A percentile compares a stretch with the other conserved stretches of the same genome.
These are phyloP conservation scores for Vaccinium macrocarpon DNA, from an alignment of 148 eudicot genomes.

Conservation along the genomic window DNA sequence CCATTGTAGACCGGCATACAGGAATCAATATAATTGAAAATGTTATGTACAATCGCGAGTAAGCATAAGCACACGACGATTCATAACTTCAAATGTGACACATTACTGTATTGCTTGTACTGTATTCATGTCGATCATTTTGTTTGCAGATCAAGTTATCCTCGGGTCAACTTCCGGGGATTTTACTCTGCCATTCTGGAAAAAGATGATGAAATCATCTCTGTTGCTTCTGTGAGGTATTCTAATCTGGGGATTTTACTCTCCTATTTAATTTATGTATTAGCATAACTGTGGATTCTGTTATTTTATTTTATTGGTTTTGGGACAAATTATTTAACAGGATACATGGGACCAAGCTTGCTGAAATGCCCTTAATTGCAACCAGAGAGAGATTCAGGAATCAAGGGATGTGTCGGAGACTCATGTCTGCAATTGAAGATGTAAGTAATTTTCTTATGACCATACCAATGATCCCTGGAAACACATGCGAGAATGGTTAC, in stretches of 20 bases:
- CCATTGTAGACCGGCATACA: constrained; percentile 39
- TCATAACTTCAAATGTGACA: not conserved
- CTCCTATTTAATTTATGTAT: not conserved
- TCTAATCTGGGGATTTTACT: no score
- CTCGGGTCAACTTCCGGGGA: constrained; percentile 44
- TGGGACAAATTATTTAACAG: constrained; percentile 21
- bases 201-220: constrained; percentile 31
- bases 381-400: constrained; percentile 31
- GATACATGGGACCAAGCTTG: constrained; percentile 41
- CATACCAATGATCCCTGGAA: not conserved
- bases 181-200: constrained; percentile 55
- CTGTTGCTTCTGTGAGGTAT: constrained; percentile 64
- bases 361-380: constrained; percentile 61
- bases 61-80: constrained; percentile 19
- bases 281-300: not conserved
- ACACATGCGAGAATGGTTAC: no score
- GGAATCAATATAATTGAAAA: constrained; percentile 32
- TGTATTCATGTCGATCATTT: not conserved
- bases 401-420: constrained; percentile 35
- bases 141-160: constrained; percentile 42
- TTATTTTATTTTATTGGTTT: not conserved
- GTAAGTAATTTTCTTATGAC: constrained; percentile 24
- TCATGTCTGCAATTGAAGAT: constrained; percentile 36
- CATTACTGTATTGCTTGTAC: not conserved
- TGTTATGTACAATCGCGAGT: constrained; percentile 52